These are phyloP conservation scores for Macaranga tanarius DNA, from an alignment of 441 rosid species.

Conservation along the genomic window DNA sequence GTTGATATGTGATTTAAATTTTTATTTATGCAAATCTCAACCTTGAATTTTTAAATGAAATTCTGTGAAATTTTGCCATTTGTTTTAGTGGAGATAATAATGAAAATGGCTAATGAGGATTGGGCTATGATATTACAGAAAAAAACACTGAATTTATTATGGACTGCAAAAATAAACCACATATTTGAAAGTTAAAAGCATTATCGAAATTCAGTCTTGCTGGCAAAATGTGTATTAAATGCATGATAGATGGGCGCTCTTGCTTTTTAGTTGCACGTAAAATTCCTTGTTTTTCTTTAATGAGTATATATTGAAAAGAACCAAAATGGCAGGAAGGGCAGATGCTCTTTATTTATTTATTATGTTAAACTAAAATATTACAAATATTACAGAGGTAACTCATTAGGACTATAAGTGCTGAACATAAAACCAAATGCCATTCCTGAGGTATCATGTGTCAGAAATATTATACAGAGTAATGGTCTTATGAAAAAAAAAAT, in stretches of 20 bases:
- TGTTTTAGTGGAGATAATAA: not conserved
- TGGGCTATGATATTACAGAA: not conserved
- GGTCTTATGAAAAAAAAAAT: not conserved
- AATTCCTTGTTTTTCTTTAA: not conserved
- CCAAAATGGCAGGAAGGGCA: not conserved
- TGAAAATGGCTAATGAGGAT: not conserved
- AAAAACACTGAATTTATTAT: not conserved
- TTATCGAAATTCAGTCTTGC: not conserved
- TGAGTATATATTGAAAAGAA: not conserved
- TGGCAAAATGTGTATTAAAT: not conserved
- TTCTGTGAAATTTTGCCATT: not conserved
- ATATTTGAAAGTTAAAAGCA: not conserved
- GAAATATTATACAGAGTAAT: not conserved
- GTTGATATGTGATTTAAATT: not conserved
- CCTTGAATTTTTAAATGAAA: not conserved
- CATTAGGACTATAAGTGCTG: not conserved
- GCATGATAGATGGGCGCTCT: slow-evolving; percentile 1
- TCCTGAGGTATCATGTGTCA: not conserved
- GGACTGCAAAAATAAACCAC: not conserved
- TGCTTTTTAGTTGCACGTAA: not conserved
- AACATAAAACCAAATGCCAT: not conserved
- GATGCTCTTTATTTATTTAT: not conserved
- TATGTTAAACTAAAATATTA: not conserved
- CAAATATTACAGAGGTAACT: not conserved
- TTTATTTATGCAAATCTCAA: not conserved